Evolutionary conservation across 2,329 filamentous ascomycete genomes (phyloP).

Genomic region (Eutypa lata): DNA sequence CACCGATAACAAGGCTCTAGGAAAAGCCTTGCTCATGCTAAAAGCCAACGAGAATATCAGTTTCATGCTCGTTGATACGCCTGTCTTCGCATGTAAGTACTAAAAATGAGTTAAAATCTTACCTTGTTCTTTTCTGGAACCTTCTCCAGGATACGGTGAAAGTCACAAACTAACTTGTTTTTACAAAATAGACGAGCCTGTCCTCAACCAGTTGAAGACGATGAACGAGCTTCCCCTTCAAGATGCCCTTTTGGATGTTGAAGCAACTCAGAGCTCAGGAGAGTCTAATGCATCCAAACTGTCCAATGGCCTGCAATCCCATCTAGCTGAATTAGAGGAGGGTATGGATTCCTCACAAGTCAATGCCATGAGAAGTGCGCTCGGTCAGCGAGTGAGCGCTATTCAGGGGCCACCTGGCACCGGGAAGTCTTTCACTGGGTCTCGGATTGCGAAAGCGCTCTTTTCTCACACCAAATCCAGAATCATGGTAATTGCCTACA

Average conservation of each 20-base stretch:
- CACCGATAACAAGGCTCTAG: conserved; percentile 29
- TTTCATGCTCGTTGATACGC: conserved; percentile 59
- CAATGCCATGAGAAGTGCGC: conserved; percentile 48
- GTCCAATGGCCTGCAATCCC: background rate
- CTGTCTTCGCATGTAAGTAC: conserved; percentile 65
- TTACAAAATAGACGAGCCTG: too few relatives aligned
- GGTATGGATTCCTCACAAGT: conserved; percentile 43
- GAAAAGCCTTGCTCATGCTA: background rate
- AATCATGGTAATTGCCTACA: conserved; percentile 64
- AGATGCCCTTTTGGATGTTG: background rate
- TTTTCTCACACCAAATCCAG: conserved; percentile 42
- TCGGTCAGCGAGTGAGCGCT: conserved; percentile 51
- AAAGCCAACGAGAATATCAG: conserved; percentile 22
- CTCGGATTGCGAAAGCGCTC: conserved; percentile 54
- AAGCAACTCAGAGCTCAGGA: background rate
- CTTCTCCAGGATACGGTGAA: too few relatives aligned
- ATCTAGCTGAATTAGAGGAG: background rate
- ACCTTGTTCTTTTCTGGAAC: too few relatives aligned
- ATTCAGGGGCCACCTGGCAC: conserved; percentile 75
- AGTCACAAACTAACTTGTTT: too few relatives aligned
- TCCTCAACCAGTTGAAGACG: conserved; percentile 55
- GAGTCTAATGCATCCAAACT: background rate
- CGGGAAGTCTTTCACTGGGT: conserved; percentile 71
- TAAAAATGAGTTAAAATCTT: too few relatives aligned
- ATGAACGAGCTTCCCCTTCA: conserved; percentile 51